phyloP scores from a whole-genome alignment of 306 rosid species.

The Echinosophora koreensis region DNA sequence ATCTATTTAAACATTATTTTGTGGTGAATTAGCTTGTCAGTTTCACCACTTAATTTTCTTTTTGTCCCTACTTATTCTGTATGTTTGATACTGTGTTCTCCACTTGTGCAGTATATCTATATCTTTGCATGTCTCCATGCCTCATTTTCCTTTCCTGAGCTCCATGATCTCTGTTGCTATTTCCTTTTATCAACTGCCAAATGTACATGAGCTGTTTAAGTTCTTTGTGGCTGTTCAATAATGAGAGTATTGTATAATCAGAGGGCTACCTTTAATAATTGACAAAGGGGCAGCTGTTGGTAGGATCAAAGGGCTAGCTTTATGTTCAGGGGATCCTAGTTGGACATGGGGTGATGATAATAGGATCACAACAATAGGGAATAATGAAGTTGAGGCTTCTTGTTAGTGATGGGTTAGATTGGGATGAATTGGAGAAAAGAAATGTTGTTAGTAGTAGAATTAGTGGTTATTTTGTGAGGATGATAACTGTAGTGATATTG shows the following conservation, averaged over 20 bases:
- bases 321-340: slow-evolving; percentile 57
- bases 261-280: too few species aligned
- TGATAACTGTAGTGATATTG: slow-evolving; percentile 44
- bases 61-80: neutral
- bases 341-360: slow-evolving; percentile 61
- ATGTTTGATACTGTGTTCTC: neutral
- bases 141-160: too few species aligned
- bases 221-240: too few species aligned
- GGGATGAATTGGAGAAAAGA: slow-evolving; percentile 39
- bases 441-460: slow-evolving; percentile 37
- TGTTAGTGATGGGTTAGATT: slow-evolving; percentile 26
- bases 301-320: slow-evolving; percentile 71
- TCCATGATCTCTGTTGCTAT: too few species aligned
- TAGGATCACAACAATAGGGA: slow-evolving; percentile 69
- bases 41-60: neutral
- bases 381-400: slow-evolving; percentile 30
- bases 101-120: neutral
- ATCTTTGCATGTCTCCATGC: neutral
- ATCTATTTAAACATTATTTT: slow-evolving; percentile 54
- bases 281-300: slow-evolving; percentile 28
- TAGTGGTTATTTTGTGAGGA: slow-evolving; percentile 45
- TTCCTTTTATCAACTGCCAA: too few species aligned
- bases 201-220: too few species aligned
- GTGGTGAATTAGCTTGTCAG: neutral
- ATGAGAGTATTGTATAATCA: too few species aligned